A percentile compares a stretch with the other conserved stretches of the same genome.
Conservation (phyloP, 345 rosid species). For the Erysimum cheiranthoides region DNA sequence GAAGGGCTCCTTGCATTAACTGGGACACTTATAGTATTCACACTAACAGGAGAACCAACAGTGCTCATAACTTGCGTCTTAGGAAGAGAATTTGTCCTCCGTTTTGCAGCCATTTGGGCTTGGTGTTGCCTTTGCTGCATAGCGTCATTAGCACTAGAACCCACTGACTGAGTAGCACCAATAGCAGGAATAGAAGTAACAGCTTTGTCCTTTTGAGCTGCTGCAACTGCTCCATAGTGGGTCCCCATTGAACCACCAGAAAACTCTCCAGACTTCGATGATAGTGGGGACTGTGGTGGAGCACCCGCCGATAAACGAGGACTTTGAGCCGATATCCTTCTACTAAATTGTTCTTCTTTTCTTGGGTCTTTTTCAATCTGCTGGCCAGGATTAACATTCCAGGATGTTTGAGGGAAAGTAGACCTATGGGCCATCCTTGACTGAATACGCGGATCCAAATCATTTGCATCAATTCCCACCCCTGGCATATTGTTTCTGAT, state of each 20-base stretch:
- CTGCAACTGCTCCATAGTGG: constrained; percentile 75
- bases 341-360: constrained; percentile 79
- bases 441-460: constrained; percentile 66
- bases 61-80: constrained; percentile 75
- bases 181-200: constrained; percentile 68
- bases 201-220: constrained; percentile 79
- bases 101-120: constrained; percentile 63
- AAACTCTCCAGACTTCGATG: constrained; percentile 96
- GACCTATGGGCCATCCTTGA: constrained; percentile 68
- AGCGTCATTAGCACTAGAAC: constrained; percentile 86
- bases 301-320: constrained; percentile 83
- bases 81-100: constrained; percentile 81
- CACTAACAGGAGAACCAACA: constrained; percentile 96
- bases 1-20: constrained; percentile 81
- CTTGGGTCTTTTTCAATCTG: constrained; percentile 64
- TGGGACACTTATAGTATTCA: constrained; percentile 69
- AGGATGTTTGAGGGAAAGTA: constrained; percentile 62
- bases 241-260: constrained; percentile 87
- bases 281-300: constrained; percentile 86
- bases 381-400: constrained; percentile 74
- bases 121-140: constrained; percentile 79
- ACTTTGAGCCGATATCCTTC: constrained; percentile 84
- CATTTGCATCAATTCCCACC: constrained; percentile 63
- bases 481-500: constrained; percentile 60
- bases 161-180: constrained; percentile 70